Percentiles rank a stretch among this genome's conserved stretches.
phyloP scores from a whole-genome alignment of 805 yeast species.

The Candida peoriensis region DNA sequence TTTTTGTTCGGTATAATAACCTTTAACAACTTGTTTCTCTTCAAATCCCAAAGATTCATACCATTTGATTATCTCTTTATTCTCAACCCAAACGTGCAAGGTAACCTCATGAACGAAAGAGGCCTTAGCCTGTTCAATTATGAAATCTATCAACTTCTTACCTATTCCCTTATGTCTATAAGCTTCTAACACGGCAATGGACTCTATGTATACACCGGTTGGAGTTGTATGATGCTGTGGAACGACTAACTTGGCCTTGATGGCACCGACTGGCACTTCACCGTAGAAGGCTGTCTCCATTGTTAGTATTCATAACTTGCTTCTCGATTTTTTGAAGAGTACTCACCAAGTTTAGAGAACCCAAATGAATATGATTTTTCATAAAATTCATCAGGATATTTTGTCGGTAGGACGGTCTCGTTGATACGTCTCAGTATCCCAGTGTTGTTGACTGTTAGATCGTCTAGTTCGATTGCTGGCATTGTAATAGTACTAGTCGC shows the following conservation, averaged over 20 bases:
- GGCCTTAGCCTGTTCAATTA: constrained; percentile 50
- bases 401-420: constrained; percentile 43
- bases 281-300: constrained; percentile 49
- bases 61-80: constrained; percentile 43
- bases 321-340: neutral
- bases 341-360: constrained; percentile 42
- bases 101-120: constrained; percentile 48
- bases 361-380: constrained; percentile 42
- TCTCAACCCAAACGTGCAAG: constrained; percentile 47
- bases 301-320: constrained; percentile 4
- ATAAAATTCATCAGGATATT: constrained; percentile 50
- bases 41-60: constrained; percentile 46
- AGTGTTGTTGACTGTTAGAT: constrained; percentile 53
- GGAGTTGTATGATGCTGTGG: constrained; percentile 42
- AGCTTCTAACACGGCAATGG: constrained; percentile 60
- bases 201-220: constrained; percentile 56
- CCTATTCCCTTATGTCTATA: constrained; percentile 66
- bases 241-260: constrained; percentile 50
- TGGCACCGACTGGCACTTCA: constrained; percentile 78
- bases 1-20: constrained; percentile 43
- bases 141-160: constrained; percentile 45
- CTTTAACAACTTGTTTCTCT: constrained; percentile 30
- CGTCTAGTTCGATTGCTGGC: constrained; percentile 43
- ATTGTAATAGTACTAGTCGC: too few relatives aligned
- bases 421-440: constrained; percentile 57